Percentiles rank a stretch among this genome's conserved stretches.
phyloP scores from a whole-genome alignment of 176 grass and related monocot genomes.

The Oryza meridionalis region DNA sequence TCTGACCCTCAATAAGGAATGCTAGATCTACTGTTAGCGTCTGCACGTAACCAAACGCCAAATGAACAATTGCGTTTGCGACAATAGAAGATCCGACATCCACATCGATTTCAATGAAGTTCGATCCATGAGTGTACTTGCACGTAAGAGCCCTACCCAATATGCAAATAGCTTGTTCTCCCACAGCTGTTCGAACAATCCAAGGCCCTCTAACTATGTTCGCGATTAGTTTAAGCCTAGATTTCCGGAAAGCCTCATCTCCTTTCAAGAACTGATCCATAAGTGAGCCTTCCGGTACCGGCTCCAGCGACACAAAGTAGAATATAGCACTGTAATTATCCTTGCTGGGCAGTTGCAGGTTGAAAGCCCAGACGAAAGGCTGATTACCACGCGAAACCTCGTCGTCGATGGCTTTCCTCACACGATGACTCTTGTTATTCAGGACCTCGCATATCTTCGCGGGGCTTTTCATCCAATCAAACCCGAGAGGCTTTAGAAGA shows the following conservation, averaged over 20 bases:
- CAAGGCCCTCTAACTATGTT: slow-evolving; percentile 86
- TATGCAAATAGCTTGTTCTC: slow-evolving; percentile 95
- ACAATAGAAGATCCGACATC: slow-evolving; percentile 95
- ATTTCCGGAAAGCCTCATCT: slow-evolving; percentile 82
- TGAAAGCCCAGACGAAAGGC: slow-evolving; percentile 94
- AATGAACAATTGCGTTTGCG: slow-evolving; percentile 93
- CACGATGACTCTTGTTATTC: slow-evolving; percentile 70
- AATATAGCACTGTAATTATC: slow-evolving; percentile 78
- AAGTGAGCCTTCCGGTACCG: slow-evolving; percentile 61
- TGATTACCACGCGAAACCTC: slow-evolving; percentile 53
- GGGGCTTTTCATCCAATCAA: slow-evolving; percentile 86
- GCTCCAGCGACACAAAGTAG: slow-evolving; percentile 75
- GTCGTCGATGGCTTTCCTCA: slow-evolving; percentile 71
- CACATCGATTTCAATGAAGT: slow-evolving; percentile 94
- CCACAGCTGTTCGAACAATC: slow-evolving; percentile 94
- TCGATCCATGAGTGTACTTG: slow-evolving; percentile 69
- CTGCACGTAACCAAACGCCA: slow-evolving; percentile 87
- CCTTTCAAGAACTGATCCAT: slow-evolving; percentile 92
- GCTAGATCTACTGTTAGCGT: slow-evolving; percentile 85
- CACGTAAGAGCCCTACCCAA: slow-evolving; percentile 79
- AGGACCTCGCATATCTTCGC: slow-evolving; percentile 72
- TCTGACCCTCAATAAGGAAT: slow-evolving; percentile 88
- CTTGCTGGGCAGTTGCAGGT: slow-evolving; percentile 86
- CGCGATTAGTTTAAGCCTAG: slow-evolving; percentile 91
- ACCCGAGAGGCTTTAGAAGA: slow-evolving; percentile 85